phyloP scores from a whole-genome alignment of 2,329 filamentous ascomycete genomes.

The Phaeophleospora eucalypticola region DNA sequence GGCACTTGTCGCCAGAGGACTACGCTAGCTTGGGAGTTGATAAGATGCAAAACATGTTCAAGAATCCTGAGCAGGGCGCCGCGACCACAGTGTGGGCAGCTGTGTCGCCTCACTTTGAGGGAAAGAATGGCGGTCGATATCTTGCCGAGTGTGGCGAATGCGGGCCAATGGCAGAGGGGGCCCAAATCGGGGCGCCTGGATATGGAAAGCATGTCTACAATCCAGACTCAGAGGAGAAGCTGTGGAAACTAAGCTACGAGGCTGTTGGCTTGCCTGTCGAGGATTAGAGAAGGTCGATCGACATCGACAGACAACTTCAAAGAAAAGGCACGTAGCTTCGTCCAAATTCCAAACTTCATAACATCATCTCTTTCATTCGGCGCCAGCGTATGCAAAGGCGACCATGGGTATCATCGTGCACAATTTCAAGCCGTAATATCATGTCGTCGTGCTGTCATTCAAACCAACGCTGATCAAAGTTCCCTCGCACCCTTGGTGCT shows the following conservation, averaged over 20 bases:
- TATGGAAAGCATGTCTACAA: slow-evolving; percentile 39
- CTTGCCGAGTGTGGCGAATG: slow-evolving; percentile 41
- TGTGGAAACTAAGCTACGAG: slow-evolving; percentile 42
- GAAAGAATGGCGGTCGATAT: slow-evolving; percentile 45
- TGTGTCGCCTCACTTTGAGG: slow-evolving; percentile 41
- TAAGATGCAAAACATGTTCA: slow-evolving; percentile 21
- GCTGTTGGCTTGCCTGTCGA: slow-evolving; percentile 25
- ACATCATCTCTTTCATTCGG: background rate
- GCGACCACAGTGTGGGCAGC: slow-evolving; percentile 48
- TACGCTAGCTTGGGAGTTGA: slow-evolving; percentile 13
- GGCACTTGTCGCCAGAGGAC: slow-evolving; percentile 16
- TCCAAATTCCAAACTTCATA: too few species aligned
- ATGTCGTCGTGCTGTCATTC: background rate
- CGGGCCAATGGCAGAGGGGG: slow-evolving; percentile 26
- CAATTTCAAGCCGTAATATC: background rate
- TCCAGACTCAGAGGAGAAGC: slow-evolving; percentile 36
- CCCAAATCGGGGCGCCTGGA: slow-evolving; percentile 22
- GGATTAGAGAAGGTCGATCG: too few species aligned
- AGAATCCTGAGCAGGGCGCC: slow-evolving; percentile 44
- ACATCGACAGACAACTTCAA: too few species aligned
- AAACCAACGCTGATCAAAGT: background rate
- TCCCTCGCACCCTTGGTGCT: background rate
- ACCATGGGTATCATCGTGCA: slow-evolving; percentile 28
- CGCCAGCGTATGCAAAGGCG: background rate
- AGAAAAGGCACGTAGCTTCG: too few species aligned